Percentiles rank a stretch among this genome's conserved stretches.
phyloP scores from a whole-genome alignment of 345 rosid genomes.

The Ailanthus altissimus region DNA sequence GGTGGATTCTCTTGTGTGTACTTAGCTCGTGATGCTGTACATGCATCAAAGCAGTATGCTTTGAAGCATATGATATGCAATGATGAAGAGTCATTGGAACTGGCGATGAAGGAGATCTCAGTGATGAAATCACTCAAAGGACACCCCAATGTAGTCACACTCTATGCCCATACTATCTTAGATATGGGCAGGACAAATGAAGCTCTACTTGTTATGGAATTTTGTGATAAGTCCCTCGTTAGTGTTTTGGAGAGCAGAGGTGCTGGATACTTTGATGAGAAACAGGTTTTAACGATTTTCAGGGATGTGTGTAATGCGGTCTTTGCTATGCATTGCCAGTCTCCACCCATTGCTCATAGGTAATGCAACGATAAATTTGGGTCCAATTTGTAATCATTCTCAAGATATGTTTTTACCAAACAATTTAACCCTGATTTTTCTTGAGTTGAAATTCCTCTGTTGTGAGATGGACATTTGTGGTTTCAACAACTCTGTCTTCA shows the following conservation, averaged over 20 bases:
- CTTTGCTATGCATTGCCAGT: conserved; percentile 90
- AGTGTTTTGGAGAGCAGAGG: conserved; percentile 83
- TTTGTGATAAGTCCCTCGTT: conserved; percentile 84
- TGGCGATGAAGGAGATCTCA: conserved; percentile 74
- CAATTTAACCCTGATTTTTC: background rate
- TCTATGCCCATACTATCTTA: conserved; percentile 63
- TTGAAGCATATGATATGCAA: conserved; percentile 93
- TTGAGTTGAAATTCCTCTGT: background rate
- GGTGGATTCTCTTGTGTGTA: conserved; percentile 97
- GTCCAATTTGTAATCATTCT: background rate
- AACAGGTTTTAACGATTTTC: conserved; percentile 69
- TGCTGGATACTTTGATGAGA: conserved; percentile 79
- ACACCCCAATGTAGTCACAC: conserved; percentile 84
- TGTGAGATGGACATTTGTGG: background rate
- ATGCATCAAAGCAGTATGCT: conserved; percentile 81
- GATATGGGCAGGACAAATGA: conserved; percentile 95
- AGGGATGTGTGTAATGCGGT: conserved; percentile 95
- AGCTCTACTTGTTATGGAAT: conserved; percentile 92
- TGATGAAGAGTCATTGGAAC: conserved; percentile 77
- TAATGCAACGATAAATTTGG: conserved; percentile 23
- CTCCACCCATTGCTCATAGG: conserved; percentile 96
- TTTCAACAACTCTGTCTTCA: background rate
- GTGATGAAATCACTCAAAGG: conserved; percentile 84
- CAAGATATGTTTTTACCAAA: background rate
- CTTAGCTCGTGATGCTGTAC: conserved; percentile 69